Percentiles rank a stretch among this genome's conserved stretches.
These are phyloP conservation scores for Neoboletus magnificus DNA, from an alignment of 768 basidiomycete species.

Conservation along the genomic window DNA sequence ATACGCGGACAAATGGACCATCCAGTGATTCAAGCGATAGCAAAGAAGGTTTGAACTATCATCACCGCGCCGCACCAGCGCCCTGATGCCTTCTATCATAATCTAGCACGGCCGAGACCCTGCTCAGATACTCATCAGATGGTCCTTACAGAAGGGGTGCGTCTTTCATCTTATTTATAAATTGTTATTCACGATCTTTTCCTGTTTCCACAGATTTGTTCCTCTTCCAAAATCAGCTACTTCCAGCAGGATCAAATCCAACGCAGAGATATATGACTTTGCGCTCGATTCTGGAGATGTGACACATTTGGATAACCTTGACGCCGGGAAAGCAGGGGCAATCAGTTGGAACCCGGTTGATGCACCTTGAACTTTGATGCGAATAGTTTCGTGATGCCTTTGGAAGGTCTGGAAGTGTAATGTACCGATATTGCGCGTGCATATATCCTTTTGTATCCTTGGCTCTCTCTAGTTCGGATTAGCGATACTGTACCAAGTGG, in stretches of 20 bases:
- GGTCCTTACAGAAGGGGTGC: slow-evolving; percentile 85
- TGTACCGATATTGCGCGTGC: not conserved
- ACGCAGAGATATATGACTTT: slow-evolving; percentile 75
- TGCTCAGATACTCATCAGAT: slow-evolving; percentile 82
- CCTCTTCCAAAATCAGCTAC: slow-evolving; percentile 82
- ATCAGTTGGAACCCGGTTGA: slow-evolving; percentile 85
- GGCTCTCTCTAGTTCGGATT: not conserved
- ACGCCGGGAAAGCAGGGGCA: slow-evolving; percentile 69
- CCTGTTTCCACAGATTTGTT: slow-evolving; percentile 50
- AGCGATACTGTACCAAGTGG: not conserved
- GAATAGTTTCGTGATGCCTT: slow-evolving; percentile 3
- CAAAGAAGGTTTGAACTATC: slow-evolving; percentile 49
- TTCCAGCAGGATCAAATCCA: slow-evolving; percentile 66
- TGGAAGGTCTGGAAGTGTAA: not conserved
- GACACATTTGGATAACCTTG: slow-evolving; percentile 59
- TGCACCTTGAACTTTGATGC: slow-evolving; percentile 25
- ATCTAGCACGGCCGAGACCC: slow-evolving; percentile 55
- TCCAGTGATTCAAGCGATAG: slow-evolving; percentile 49
- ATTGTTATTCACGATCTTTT: not conserved
- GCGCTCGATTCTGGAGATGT: slow-evolving; percentile 65
- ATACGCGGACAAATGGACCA: slow-evolving; percentile 56
- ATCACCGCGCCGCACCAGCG: slow-evolving; percentile 1
- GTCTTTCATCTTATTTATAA: slow-evolving; percentile 21
- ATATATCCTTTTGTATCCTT: not conserved
- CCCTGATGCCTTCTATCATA: slow-evolving; percentile 2